Base-by-base conservation (phyloP, 2,329 filamentous ascomycete genomes). In the Colletotrichum spaethianum region DNA sequence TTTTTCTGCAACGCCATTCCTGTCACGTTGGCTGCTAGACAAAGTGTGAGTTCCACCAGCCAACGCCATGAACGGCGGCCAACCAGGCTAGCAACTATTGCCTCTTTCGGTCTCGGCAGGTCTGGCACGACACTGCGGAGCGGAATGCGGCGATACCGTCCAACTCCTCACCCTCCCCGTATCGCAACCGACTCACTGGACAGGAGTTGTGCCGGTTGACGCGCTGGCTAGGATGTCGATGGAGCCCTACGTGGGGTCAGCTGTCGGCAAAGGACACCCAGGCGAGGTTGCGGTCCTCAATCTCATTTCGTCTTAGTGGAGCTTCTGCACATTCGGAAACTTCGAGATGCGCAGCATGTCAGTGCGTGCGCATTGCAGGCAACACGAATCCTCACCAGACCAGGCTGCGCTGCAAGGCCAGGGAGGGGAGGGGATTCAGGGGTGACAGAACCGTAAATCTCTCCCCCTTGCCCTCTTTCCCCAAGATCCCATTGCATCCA, bases 361-460 rank as follows among this genome's bases (percentile, higher is more conserved):
- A 68, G 63, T 68, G 68, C 68, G 67, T 33, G 16, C 46, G 68
- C 68, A 72, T 67, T 71, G 63, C 69, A 72, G 69, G 40, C 64
- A 62, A 46, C 57, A 31, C 53, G 38, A 59, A 33, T 36, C 52
- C 26, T 59, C 44, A 40, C 62, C 55, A 53, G 26, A 48, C 23
- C 38, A 60, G 44, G 52, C 40, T 53, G 33, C 26, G 38, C 31
- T 50, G 46, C 60, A 63, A 20, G 23, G 44, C 57, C 40, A 23
- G 40, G 57, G 38, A 33, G 40, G 23, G 59, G 65, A 38, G 31
- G 46, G 18, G 57, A 44, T 52, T 14, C 31, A 66, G 53, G 53
- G 53, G 48, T n/a, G 38, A 44, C 28, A 36, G n/a, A 55, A 33
- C 33, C 46, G 28, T 46, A 40, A 42, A 42, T 48, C 52, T 69